These are phyloP conservation scores for Vitis amurensis DNA, from an alignment of 164 flowering plant species.

Conservation along the genomic window DNA sequence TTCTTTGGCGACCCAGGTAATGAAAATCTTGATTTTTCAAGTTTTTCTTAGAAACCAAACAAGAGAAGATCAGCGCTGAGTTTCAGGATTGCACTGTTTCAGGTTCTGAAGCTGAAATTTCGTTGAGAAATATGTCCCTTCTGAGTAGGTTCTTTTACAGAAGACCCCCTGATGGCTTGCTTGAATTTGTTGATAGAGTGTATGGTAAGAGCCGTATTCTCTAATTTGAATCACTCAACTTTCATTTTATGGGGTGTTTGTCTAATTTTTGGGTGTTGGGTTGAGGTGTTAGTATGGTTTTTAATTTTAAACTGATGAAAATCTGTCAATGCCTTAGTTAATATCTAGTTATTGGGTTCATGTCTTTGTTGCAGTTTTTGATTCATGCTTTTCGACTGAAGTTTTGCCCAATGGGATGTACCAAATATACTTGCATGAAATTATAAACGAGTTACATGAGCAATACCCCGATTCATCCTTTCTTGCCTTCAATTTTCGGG, in stretches of 20 bases:
- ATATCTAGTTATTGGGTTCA: not conserved
- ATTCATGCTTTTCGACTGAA: conserved; percentile 94
- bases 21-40: not conserved
- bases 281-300: too few species aligned
- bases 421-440: conserved; percentile 80
- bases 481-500: conserved; percentile 91
- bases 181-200: conserved; percentile 86
- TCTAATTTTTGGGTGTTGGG: too few species aligned
- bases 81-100: not conserved
- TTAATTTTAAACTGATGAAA: too few species aligned
- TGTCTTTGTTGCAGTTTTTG: conserved; percentile 71
- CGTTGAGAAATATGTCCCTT: conserved; percentile 48
- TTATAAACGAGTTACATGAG: conserved; percentile 79
- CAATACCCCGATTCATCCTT: conserved; percentile 74
- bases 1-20: too few species aligned
- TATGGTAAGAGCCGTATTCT: conserved; percentile 52
- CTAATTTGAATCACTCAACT: not conserved
- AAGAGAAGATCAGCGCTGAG: not conserved
- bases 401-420: conserved; percentile 82
- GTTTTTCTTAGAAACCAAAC: not conserved
- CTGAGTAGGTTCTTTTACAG: conserved; percentile 87
- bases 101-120: not conserved
- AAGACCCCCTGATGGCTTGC: conserved; percentile 97
- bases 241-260: conserved; percentile 6
- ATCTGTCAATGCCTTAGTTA: not conserved